Evolutionary conservation across 23 red algal genomes (phyloP).

Genomic region (Gracilaria gracilis): DNA sequence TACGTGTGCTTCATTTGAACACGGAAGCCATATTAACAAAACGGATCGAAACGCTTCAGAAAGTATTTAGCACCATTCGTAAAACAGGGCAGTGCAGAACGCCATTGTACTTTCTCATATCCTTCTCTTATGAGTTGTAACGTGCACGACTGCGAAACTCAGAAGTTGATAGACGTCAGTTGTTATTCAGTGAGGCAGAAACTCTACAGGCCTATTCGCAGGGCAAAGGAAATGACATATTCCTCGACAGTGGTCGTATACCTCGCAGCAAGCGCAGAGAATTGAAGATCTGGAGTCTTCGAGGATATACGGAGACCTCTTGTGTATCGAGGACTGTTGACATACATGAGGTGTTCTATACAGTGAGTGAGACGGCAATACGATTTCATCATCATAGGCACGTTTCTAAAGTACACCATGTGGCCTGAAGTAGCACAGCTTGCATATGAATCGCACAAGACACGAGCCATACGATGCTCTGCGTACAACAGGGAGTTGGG

Average conservation of each 20-base stretch:
- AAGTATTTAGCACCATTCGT: background rate
- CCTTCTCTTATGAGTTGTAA: background rate
- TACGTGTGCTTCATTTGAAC: background rate
- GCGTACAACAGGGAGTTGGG: constrained; percentile 18
- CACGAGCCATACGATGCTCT: constrained; percentile 35
- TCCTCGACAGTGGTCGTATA: constrained; percentile 46
- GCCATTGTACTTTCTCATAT: background rate
- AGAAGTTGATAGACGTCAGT: background rate
- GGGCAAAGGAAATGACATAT: constrained; percentile 7
- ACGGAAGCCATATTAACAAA: background rate
- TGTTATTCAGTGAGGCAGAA: constrained; percentile 11
- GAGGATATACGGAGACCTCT: constrained; percentile 5
- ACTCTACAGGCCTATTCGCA: constrained; percentile 8
- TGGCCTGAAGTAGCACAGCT: constrained; percentile 54
- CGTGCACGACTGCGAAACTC: background rate
- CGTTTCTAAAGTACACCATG: constrained; percentile 26
- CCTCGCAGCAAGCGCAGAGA: constrained; percentile 55
- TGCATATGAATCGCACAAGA: constrained; percentile 46
- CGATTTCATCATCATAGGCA: constrained; percentile 58
- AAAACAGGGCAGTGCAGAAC: background rate
- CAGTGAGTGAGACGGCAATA: constrained; percentile 41
- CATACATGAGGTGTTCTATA: constrained; percentile 22
- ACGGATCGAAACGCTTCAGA: background rate
- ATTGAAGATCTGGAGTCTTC: constrained; percentile 24
- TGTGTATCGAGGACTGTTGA: constrained; percentile 58